Conservation (phyloP, 192 early-diverging fungal species). For the Coemansia brasiliensis region DNA sequence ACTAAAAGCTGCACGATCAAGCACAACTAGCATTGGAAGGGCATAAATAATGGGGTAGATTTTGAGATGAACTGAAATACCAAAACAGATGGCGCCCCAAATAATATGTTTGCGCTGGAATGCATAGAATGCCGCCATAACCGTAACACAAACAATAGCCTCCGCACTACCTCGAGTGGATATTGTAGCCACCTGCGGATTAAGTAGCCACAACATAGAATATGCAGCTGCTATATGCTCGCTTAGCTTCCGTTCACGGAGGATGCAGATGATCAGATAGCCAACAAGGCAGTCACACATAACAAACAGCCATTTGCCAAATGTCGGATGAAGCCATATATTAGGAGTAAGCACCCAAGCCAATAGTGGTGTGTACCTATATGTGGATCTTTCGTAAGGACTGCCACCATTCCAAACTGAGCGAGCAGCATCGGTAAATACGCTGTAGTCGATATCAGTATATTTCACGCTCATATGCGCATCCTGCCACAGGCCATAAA, state of each 20-base stretch:
- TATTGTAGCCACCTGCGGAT: conserved; percentile 95
- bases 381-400: conserved; percentile 91
- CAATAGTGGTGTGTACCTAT: conserved; percentile 96
- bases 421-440: conserved; percentile 92
- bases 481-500: conserved; percentile 91
- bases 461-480: conserved; percentile 87
- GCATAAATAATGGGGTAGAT: conserved; percentile 97
- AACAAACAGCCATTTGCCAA: conserved; percentile 94
- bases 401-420: conserved; percentile 69
- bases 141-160: conserved; percentile 76
- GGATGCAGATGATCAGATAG: conserved; percentile 56
- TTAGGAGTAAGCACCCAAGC: conserved; percentile 88
- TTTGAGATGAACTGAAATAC: conserved; percentile 93
- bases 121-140: conserved; percentile 73
- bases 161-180: conserved; percentile 95
- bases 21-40: conserved; percentile 72
- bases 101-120: conserved; percentile 58
- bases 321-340: conserved; percentile 67
- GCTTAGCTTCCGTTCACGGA: conserved; percentile 58
- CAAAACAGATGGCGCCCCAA: conserved; percentile 70
- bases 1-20: conserved; percentile 33
- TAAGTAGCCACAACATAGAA: conserved; percentile 81
- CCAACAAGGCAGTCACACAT: conserved; percentile 79
- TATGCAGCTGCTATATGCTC: conserved; percentile 55
- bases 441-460: conserved; percentile 97